These are phyloP conservation scores for Diaporthe ilicicola DNA, from an alignment of 2,329 filamentous ascomycete species.

Conservation along the genomic window DNA sequence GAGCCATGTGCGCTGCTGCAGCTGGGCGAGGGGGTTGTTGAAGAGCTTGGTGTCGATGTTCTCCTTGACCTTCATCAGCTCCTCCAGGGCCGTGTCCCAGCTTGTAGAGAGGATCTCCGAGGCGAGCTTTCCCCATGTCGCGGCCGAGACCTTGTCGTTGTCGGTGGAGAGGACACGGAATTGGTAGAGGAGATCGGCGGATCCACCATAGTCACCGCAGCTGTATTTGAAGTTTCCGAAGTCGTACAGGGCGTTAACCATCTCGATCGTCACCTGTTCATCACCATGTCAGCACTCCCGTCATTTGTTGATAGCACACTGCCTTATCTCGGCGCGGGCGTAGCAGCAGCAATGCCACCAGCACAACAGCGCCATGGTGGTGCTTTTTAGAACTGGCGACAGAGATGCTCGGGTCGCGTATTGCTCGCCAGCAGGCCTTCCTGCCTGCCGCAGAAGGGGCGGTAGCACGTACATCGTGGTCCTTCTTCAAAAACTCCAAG, in stretches of 20 bases:
- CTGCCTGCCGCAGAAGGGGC: neutral
- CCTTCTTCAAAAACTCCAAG: constrained; percentile 96
- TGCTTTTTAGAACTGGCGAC: too few species aligned
- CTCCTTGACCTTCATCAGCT: constrained; percentile 89
- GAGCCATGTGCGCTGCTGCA: constrained; percentile 95
- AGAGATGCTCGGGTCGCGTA: neutral
- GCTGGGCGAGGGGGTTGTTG: constrained; percentile 94
- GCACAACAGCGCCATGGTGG: neutral
- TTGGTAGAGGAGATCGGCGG: constrained; percentile 93
- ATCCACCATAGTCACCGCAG: constrained; percentile 91
- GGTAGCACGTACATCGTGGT: constrained; percentile 77
- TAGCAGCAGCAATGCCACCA: neutral
- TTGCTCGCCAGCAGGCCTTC: neutral
- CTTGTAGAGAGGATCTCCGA: constrained; percentile 94
- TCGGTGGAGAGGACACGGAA: constrained; percentile 98
- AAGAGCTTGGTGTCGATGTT: constrained; percentile 93
- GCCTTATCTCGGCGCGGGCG: neutral
- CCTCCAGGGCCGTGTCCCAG: constrained; percentile 94
- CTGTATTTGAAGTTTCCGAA: constrained; percentile 98
- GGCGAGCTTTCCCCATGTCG: constrained; percentile 97
- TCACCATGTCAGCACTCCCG: neutral
- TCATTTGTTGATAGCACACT: constrained; percentile 29
- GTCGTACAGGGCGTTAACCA: constrained; percentile 95
- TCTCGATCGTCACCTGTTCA: constrained; percentile 81
- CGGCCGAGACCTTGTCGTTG: constrained; percentile 94